These are phyloP conservation scores for Ganoderma multipileum DNA, from an alignment of 1,284 basidiomycete genomes.

Conservation along the genomic window DNA sequence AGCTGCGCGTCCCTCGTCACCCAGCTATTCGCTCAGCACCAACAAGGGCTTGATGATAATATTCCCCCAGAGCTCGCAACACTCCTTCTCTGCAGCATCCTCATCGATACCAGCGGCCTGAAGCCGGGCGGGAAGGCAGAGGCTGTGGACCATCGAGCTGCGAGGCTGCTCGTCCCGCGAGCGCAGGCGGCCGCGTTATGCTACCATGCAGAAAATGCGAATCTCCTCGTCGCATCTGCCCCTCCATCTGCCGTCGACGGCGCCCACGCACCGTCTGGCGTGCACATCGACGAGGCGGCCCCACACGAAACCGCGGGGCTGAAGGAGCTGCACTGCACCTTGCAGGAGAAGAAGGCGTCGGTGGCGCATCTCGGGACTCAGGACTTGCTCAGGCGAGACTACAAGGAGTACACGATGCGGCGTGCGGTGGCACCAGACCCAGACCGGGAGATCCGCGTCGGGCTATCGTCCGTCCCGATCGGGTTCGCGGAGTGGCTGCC, in stretches of 20 bases:
- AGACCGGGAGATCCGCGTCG: slow-evolving; percentile 53
- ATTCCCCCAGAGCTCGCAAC: slow-evolving; percentile 71
- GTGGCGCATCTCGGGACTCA: slow-evolving; percentile 72
- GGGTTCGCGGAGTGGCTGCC: slow-evolving; percentile 61
- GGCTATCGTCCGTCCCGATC: slow-evolving; percentile 83
- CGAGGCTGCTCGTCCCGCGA: slow-evolving; percentile 43
- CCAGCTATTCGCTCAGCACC: slow-evolving; percentile 50
- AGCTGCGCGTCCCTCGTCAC: slow-evolving; percentile 85
- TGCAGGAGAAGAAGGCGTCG: slow-evolving; percentile 71
- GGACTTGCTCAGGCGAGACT: slow-evolving; percentile 90
- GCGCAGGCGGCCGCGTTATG: background rate
- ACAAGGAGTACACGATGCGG: slow-evolving; percentile 82
- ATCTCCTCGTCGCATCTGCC: background rate
- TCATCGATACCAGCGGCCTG: slow-evolving; percentile 86
- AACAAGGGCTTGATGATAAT: slow-evolving; percentile 37
- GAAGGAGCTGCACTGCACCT: slow-evolving; percentile 54
- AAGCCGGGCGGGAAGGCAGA: slow-evolving; percentile 81
- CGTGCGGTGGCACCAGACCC: slow-evolving; percentile 48
- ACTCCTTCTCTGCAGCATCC: slow-evolving; percentile 80
- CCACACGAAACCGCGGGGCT: slow-evolving; percentile 48
- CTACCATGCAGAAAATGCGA: background rate
- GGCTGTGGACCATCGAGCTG: slow-evolving; percentile 49
- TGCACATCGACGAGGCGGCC: slow-evolving; percentile 2
- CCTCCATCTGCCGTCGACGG: background rate
- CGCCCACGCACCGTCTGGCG: background rate